Evolutionary conservation across 2,329 filamentous ascomycete species (phyloP), one percentile per base, ranked within the genome.

Genomic region (Fusarium devonianum): DNA sequence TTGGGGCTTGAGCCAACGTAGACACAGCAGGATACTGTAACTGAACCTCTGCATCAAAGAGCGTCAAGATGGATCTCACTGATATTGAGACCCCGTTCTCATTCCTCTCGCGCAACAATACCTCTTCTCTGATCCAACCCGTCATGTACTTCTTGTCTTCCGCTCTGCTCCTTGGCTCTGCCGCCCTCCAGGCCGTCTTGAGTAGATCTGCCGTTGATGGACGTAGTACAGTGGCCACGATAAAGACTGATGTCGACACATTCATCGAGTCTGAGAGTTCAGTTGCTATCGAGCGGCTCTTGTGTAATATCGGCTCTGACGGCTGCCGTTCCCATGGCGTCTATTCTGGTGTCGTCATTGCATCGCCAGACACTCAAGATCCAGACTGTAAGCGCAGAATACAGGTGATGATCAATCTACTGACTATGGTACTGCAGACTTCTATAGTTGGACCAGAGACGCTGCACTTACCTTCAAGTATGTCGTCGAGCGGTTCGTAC

Each of bases 361-460:
- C 84, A 12, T 80, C 78, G 30, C 84, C 84, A 4, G 80, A 77
- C 53, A 80, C 71, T 25, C 57, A 58, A 12, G 71, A 80, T 39
- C 84, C 83, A 5, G 74, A 84, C 61, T 86, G 82, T 85, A 70
- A 72, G 78, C 67, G 28, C 12, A 12, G 3, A 19, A 16, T n/a
- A 14, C 21, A 1, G 10, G 12, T 3, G 2, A 13, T 10, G 3
- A 23, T 7, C 5, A 17, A 6, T 6, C 3, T 34, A 11, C 32
- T 66, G 13, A 67, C 28, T n/a, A n/a, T n/a, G n/a, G 44, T 9
- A 3, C 9, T 2, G 6, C 9, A 90, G 87, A 92, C 69, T 92
- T 81, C 66, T 92, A 85, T 65, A 90, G 87, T 1, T 93, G 89
- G 89, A 90, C 86, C 2, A 77, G 89, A 64, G 89, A 93, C 68